These are phyloP conservation scores for Blastobotrys petasosporus DNA, from an alignment of 1,139 yeast genomes.

Conservation along the genomic window DNA sequence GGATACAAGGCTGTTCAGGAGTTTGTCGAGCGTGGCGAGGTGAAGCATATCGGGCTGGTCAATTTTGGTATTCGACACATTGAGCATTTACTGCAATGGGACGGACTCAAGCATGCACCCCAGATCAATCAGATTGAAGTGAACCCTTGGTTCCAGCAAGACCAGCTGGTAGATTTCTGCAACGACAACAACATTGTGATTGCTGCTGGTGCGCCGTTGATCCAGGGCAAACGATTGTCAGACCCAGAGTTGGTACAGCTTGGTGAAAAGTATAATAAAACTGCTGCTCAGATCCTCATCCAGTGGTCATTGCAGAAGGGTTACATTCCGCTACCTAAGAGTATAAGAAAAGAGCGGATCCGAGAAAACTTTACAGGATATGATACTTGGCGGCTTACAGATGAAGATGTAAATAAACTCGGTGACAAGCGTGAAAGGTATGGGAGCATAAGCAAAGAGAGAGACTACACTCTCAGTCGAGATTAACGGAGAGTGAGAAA, in stretches of 20 bases:
- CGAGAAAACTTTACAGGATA: conserved; percentile 41
- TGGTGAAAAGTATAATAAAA: conserved; percentile 37
- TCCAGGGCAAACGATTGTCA: conserved; percentile 48
- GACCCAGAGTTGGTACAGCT: conserved; percentile 44
- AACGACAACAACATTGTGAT: conserved; percentile 55
- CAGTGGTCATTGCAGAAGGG: conserved; percentile 39
- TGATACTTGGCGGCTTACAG: conserved; percentile 41
- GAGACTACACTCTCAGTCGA: too few species aligned
- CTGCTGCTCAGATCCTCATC: conserved; percentile 42
- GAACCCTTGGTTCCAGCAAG: conserved; percentile 83
- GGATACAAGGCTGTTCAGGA: conserved; percentile 44
- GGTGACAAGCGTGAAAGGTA: conserved; percentile 21
- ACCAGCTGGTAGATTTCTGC: conserved; percentile 55
- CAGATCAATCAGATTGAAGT: conserved; percentile 81
- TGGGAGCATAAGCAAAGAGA: too few species aligned
- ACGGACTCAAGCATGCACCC: conserved; percentile 57
- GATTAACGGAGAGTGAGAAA: too few species aligned
- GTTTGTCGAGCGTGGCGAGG: conserved; percentile 48
- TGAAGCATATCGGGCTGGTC: conserved; percentile 72
- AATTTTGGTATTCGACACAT: conserved; percentile 70
- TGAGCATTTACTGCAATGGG: conserved; percentile 64
- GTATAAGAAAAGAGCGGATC: conserved; percentile 48
- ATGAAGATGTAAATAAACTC: conserved; percentile 30
- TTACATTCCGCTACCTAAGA: conserved; percentile 66
- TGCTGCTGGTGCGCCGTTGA: conserved; percentile 78